A percentile compares a stretch with the other conserved stretches of the same genome.
Evolutionary conservation across 2,329 filamentous ascomycete species (phyloP).

Genomic region (Rutstroemia sp.): DNA sequence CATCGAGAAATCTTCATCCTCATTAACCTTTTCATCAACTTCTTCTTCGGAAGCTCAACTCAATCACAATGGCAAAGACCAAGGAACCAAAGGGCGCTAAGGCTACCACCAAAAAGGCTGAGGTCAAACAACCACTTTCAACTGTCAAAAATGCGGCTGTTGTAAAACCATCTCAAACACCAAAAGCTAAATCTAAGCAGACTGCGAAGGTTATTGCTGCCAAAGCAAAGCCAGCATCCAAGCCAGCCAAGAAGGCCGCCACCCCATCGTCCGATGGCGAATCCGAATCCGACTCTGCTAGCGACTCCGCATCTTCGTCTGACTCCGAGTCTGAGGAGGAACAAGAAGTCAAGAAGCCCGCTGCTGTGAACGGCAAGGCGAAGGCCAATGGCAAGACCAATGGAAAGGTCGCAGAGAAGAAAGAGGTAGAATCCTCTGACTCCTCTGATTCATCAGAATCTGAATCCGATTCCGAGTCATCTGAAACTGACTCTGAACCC

Average conservation of each 20-base stretch:
- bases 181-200: slow-evolving; percentile 62
- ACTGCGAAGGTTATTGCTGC: slow-evolving; percentile 47
- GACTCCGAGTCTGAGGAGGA: slow-evolving; percentile 24
- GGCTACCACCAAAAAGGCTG: slow-evolving; percentile 43
- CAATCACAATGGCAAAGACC: slow-evolving; percentile 54
- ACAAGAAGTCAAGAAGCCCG: slow-evolving; percentile 27
- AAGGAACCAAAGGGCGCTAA: slow-evolving; percentile 57
- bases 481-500: slow-evolving; percentile 20
- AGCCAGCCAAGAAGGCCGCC: slow-evolving; percentile 36
- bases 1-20: neutral
- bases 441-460: slow-evolving; percentile 27
- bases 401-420: slow-evolving; percentile 25
- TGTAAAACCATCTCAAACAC: slow-evolving; percentile 58
- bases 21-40: neutral
- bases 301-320: slow-evolving; percentile 25
- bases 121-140: slow-evolving; percentile 41
- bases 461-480: slow-evolving; percentile 13
- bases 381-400: slow-evolving; percentile 8
- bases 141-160: slow-evolving; percentile 59
- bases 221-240: slow-evolving; percentile 20
- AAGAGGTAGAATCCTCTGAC: slow-evolving; percentile 31
- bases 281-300: slow-evolving; percentile 30
- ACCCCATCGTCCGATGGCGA: slow-evolving; percentile 35
- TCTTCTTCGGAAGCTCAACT: slow-evolving; percentile 1
- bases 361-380: slow-evolving; percentile 13